These are phyloP conservation scores for Fusarium nematophilum DNA, from an alignment of 2,329 filamentous ascomycete species.

Conservation along the genomic window DNA sequence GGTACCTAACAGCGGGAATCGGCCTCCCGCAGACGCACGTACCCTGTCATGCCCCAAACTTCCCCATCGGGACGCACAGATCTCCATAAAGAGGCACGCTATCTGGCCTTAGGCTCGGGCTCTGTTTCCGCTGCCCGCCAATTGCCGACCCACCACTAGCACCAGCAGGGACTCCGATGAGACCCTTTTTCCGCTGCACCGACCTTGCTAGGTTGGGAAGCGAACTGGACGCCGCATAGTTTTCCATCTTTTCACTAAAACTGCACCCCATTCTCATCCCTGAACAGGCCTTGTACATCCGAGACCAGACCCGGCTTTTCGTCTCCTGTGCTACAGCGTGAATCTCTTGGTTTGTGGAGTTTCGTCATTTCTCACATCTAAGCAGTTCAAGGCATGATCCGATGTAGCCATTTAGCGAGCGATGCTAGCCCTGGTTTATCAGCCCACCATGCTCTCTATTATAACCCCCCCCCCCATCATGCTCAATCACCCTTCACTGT, in stretches of 20 bases:
- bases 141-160: conserved; percentile 27
- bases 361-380: conserved; percentile 5
- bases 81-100: conserved; percentile 18
- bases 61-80: conserved; percentile 29
- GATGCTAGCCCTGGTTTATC: neutral
- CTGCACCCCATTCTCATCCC: no score
- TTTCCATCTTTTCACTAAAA: no score
- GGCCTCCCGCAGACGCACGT: conserved; percentile 37
- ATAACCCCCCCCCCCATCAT: neutral
- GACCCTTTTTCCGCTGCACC: no score
- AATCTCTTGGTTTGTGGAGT: neutral
- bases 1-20: conserved; percentile 35
- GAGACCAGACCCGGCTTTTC: no score
- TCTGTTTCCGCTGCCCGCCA: conserved; percentile 25
- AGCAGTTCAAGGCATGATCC: conserved; percentile 1
- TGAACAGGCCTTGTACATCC: no score
- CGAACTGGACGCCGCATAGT: no score
- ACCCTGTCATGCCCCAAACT: conserved; percentile 31
- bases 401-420: neutral
- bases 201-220: no score
- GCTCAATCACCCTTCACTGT: neutral
- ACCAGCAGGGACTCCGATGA: neutral
- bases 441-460: neutral
- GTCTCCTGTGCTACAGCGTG: no score
- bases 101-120: conserved; percentile 22